Evolutionary conservation across 176 grass and related monocot genomes (phyloP).

Genomic region (Juncus inflexus): DNA sequence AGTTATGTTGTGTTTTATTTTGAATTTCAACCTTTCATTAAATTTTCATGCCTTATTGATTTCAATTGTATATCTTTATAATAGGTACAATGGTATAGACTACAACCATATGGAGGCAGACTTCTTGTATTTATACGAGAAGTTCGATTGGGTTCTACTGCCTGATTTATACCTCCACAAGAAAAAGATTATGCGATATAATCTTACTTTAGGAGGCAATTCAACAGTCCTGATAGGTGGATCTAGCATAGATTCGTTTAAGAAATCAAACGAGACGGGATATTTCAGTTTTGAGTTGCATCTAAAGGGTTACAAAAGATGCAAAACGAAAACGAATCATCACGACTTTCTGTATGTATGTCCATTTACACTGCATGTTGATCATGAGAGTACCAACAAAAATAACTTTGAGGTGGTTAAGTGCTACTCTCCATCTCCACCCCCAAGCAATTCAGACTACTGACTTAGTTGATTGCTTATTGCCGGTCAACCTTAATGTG

Average conservation of each 20-base stretch:
- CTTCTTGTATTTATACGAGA: conserved; percentile 35
- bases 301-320: background rate
- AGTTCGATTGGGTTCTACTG: conserved; percentile 30
- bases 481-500: no score
- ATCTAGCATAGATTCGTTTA: conserved; percentile 18
- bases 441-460: no score
- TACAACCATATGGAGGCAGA: conserved; percentile 27
- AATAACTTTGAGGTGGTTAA: background rate
- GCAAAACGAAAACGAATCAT: background rate
- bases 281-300: conserved; percentile 29
- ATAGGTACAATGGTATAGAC: background rate
- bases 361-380: no score
- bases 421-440: background rate
- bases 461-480: no score
- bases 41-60: no score
- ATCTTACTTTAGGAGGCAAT: background rate
- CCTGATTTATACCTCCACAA: background rate
- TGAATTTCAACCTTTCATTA: no score
- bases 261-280: conserved; percentile 26
- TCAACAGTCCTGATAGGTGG: conserved; percentile 4
- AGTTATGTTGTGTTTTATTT: no score
- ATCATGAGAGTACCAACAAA: background rate
- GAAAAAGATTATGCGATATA: background rate
- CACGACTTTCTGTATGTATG: background rate
- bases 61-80: no score